Percentiles rank a stretch among this genome's conserved stretches.
These are phyloP conservation scores for Pezicula rhizophila DNA, from an alignment of 2,329 filamentous ascomycete species.

Conservation along the genomic window DNA sequence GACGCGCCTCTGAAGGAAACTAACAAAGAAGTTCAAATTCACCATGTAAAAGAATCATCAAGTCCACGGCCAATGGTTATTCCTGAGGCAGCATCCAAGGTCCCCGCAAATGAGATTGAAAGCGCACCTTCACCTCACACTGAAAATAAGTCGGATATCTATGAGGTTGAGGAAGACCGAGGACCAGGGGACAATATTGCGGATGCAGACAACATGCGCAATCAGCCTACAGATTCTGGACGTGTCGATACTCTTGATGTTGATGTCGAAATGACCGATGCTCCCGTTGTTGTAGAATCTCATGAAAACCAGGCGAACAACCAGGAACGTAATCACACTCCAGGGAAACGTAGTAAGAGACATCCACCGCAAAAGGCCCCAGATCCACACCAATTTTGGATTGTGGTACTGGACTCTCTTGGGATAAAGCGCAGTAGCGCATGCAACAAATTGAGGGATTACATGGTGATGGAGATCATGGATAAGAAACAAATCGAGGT, in stretches of 20 bases:
- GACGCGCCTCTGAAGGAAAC: background rate
- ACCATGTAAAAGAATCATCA: background rate
- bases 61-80: background rate
- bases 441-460: constrained; percentile 65
- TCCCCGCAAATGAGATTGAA: too few relatives aligned
- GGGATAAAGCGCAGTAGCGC: constrained; percentile 58
- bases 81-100: background rate
- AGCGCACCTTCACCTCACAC: too few relatives aligned
- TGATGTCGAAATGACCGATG: background rate
- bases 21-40: background rate
- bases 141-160: too few relatives aligned
- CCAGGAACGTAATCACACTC: constrained; percentile 5
- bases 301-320: background rate
- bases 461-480: constrained; percentile 67
- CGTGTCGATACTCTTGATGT: background rate
- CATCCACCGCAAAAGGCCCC: constrained; percentile 33
- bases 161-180: too few relatives aligned
- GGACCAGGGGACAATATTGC: too few relatives aligned
- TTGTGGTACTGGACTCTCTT: constrained; percentile 86
- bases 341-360: constrained; percentile 29
- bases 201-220: background rate
- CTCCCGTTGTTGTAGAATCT: background rate
- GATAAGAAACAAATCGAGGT: constrained; percentile 43
- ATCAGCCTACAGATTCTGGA: background rate
- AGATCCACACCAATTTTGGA: constrained; percentile 53